Evolutionary conservation across 495 filamentous ascomycete genomes (phyloP).

Genomic region (Neurospora hispaniola): DNA sequence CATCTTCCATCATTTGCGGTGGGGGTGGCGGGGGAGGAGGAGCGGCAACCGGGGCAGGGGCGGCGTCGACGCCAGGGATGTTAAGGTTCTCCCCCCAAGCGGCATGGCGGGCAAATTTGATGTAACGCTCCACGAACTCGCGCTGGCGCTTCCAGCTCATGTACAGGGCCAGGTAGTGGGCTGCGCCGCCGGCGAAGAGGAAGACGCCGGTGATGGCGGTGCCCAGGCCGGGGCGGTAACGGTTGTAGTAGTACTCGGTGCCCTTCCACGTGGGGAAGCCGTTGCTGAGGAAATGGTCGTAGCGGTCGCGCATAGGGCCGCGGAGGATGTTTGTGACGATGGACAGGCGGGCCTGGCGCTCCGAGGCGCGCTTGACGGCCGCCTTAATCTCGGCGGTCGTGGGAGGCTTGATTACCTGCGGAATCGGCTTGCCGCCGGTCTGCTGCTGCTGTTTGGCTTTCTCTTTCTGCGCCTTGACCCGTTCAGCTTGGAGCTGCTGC

Average conservation of each 20-base stretch:
- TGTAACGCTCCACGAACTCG: conserved; percentile 83
- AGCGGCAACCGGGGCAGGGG: conserved; percentile 30
- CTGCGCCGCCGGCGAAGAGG: conserved; percentile 68
- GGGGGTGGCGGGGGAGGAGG: conserved; percentile 20
- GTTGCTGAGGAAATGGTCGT: conserved; percentile 89
- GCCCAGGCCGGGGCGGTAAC: conserved; percentile 82
- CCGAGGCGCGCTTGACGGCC: conserved; percentile 62
- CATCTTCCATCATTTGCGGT: conserved; percentile 33
- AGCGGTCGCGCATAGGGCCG: conserved; percentile 68
- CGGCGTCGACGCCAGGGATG: conserved; percentile 48
- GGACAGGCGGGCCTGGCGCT: conserved; percentile 71
- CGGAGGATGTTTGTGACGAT: conserved; percentile 77
- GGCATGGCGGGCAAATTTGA: conserved; percentile 74
- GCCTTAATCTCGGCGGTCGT: conserved; percentile 60
- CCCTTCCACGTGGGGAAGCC: conserved; percentile 95
- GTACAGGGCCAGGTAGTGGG: conserved; percentile 75
- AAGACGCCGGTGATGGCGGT: conserved; percentile 78
- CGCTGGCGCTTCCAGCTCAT: conserved; percentile 80
- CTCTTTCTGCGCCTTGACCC: conserved; percentile 45
- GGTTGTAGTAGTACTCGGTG: conserved; percentile 93
- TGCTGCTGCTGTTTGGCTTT: conserved; percentile 37
- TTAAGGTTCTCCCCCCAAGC: conserved; percentile 65
- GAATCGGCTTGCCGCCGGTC: conserved; percentile 45
- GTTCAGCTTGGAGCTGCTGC: conserved; percentile 65
- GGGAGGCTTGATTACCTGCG: conserved; percentile 60